Base-by-base conservation (phyloP, 805 yeast species). In the Nakazawaea wyomingensis region DNA sequence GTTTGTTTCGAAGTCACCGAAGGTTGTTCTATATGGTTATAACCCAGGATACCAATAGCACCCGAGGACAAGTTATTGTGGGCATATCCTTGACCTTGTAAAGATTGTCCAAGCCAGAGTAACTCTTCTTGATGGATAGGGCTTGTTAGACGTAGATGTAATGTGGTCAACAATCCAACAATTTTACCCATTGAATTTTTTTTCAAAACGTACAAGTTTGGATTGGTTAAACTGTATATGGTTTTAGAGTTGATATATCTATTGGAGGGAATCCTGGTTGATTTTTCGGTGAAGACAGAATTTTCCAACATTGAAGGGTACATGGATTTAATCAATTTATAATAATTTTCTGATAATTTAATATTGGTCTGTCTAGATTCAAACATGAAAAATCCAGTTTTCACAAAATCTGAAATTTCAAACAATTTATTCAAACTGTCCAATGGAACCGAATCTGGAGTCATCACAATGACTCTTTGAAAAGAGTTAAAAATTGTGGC, bases 41-140 rank as follows among this genome's bases (percentile, higher is more conserved):
- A 18, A 6, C 21, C 17, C 19, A 61, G 38, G 41, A 54, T 59
- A 9, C 85, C 87, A 3, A 74, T 70, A 19, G 80, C 65, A 2
- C 78, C 84, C 0, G 85, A 84, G 7, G 74, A 65, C 50, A 66
- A 55, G 5, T 59, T 45, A 50, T 79, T 80, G 55, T 80, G 72
- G 22, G 57, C 58, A 50, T 75, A 78, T 19, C 60, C 56, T 43
- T 74, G 77, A 50, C 78, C 80, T 28, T 72, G 66, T 28, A 73
- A 62, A 35, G 72, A 66, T 56, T 78, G 75, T 2, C 85, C 86
- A 26, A 85, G 54, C 91, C 91, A 83, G 52, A 82, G 77, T 50
- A 84, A 65, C 55, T 85, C 93, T 50, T 84, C 83, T 49, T 82
- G 91, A 33, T 84, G 84, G 9, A 82, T 71, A 14, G 80, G 71